These are phyloP conservation scores for Beta corolliflora DNA, from an alignment of 179 eudicot species.

Conservation along the genomic window DNA sequence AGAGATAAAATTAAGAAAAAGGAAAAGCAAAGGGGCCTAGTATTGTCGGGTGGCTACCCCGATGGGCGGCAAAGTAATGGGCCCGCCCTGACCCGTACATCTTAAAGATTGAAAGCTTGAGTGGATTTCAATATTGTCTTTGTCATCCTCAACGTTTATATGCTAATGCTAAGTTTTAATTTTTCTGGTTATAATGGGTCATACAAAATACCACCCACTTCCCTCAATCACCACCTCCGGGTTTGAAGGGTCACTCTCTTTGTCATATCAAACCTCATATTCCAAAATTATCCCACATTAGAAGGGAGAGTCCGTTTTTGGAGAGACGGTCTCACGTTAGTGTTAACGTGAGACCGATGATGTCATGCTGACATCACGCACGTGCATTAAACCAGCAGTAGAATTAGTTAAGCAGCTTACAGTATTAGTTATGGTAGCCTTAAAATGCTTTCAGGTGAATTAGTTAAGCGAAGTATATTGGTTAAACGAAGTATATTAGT, in stretches of 20 bases:
- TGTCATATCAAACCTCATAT: neutral
- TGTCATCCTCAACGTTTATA: constrained; percentile 9
- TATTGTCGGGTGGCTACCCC: constrained; percentile 33
- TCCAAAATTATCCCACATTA: constrained; percentile 4
- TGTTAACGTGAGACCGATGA: too few species aligned
- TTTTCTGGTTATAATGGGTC: neutral
- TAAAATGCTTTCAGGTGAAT: too few species aligned
- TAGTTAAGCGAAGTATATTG: too few species aligned
- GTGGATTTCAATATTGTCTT: constrained; percentile 28
- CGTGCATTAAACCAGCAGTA: too few species aligned
- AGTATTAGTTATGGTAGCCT: too few species aligned
- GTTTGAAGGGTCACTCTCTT: constrained; percentile 24
- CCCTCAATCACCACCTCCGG: constrained; percentile 22
- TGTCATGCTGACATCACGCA: too few species aligned
- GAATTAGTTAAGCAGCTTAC: too few species aligned
- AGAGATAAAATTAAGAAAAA: neutral
- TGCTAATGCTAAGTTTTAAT: neutral
- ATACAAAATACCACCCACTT: neutral
- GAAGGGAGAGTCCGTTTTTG: too few species aligned
- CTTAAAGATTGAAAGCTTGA: constrained; percentile 26
- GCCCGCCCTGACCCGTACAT: constrained; percentile 25
- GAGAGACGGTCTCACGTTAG: too few species aligned
- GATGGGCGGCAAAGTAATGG: constrained; percentile 30
- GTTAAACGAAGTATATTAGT: too few species aligned
- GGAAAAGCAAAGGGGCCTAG: constrained; percentile 17